phyloP scores from a whole-genome alignment of 495 filamentous ascomycete species.

The Wilcoxina mikolae region DNA sequence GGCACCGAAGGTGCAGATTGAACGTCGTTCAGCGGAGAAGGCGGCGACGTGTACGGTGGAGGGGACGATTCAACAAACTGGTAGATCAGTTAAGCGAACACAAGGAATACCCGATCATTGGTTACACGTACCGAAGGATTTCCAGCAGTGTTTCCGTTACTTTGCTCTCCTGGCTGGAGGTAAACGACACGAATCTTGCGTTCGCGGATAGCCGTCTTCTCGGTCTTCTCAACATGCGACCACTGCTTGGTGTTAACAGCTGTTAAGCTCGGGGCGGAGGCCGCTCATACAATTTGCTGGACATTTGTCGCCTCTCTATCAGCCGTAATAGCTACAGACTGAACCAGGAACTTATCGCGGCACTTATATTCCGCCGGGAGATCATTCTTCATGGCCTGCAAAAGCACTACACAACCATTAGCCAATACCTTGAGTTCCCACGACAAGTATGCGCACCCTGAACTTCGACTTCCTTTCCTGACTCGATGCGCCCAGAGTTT shows the following conservation, averaged over 20 bases:
- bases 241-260: constrained; percentile 37
- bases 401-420: constrained; percentile 49
- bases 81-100: background rate
- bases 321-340: constrained; percentile 70
- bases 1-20: constrained; percentile 13
- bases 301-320: constrained; percentile 72
- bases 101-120: too few species aligned
- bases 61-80: constrained; percentile 30
- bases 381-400: constrained; percentile 96
- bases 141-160: background rate
- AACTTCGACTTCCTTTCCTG: constrained; percentile 76
- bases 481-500: constrained; percentile 88
- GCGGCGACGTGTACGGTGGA: constrained; percentile 43
- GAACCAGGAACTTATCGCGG: constrained; percentile 95
- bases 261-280: constrained; percentile 20
- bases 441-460: constrained; percentile 49
- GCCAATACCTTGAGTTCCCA: constrained; percentile 2
- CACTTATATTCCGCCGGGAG: constrained; percentile 73
- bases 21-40: background rate
- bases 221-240: constrained; percentile 58
- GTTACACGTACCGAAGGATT: too few species aligned
- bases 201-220: constrained; percentile 67
- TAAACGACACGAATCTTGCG: constrained; percentile 92
- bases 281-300: constrained; percentile 54
- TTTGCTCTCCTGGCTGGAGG: constrained; percentile 41